Conservation (phyloP, 176 grass and related monocot species). For the Oryza meyeriana region DNA sequence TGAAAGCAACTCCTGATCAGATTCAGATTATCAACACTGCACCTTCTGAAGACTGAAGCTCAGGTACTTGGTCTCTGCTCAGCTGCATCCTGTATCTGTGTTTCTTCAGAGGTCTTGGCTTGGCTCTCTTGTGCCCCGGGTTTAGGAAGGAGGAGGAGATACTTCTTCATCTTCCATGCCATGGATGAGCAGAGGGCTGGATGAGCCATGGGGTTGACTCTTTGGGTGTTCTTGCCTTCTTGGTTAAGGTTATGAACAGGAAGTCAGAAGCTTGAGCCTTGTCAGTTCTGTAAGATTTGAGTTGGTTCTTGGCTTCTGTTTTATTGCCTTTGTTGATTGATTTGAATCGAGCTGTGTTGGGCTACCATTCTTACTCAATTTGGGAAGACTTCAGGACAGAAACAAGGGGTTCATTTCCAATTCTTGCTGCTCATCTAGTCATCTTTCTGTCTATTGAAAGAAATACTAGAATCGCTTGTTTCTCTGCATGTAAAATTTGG, state of each 20-base stretch:
- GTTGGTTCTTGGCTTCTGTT: background rate
- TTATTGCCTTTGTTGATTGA: background rate
- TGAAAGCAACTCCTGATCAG: slow-evolving; percentile 55
- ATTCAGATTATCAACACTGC: slow-evolving; percentile 9
- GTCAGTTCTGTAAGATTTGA: slow-evolving; percentile 2
- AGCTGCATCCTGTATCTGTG: background rate
- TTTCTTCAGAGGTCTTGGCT: background rate
- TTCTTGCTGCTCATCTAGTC: background rate
- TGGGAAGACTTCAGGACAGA: background rate
- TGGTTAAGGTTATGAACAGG: background rate
- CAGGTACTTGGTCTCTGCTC: slow-evolving; percentile 33
- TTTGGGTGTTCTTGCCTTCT: background rate
- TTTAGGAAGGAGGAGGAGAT: background rate
- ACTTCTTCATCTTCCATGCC: background rate
- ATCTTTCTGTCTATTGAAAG: background rate
- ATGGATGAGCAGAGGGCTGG: background rate
- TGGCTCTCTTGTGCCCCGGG: background rate
- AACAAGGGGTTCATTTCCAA: background rate
- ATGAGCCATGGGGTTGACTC: slow-evolving; percentile 14
- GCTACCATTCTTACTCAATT: background rate
- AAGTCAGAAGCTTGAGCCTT: background rate
- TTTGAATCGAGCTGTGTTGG: background rate
- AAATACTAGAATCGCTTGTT: background rate
- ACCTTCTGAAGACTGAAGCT: background rate
- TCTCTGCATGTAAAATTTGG: background rate